Percentiles rank a stretch among this genome's conserved stretches.
phyloP scores from a whole-genome alignment of 2,329 filamentous ascomycete genomes.

The Ilyonectria robusta region DNA sequence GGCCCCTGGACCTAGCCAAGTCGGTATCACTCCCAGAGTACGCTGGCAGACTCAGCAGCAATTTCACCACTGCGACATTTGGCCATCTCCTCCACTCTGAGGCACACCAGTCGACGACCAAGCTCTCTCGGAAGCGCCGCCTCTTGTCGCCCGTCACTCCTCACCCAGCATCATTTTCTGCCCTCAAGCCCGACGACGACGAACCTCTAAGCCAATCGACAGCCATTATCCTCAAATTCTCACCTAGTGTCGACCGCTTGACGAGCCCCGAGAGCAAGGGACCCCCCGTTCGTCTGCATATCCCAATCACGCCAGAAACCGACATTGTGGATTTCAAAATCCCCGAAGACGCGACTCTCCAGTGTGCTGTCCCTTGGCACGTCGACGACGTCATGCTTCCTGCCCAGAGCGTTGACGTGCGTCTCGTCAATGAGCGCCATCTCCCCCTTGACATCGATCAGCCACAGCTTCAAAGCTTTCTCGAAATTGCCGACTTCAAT shows the following conservation, averaged over 20 bases:
- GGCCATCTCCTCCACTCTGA: constrained; percentile 63
- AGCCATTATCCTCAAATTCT: constrained; percentile 63
- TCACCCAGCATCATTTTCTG: constrained; percentile 61
- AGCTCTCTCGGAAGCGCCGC: constrained; percentile 44
- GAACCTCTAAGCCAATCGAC: constrained; percentile 44
- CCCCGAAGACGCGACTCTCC: constrained; percentile 50
- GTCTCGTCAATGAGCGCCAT: constrained; percentile 56
- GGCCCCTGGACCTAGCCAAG: constrained; percentile 19
- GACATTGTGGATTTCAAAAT: constrained; percentile 49
- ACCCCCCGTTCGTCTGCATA: constrained; percentile 48
- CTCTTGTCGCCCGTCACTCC: constrained; percentile 63
- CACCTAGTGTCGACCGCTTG: constrained; percentile 49
- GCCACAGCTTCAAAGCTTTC: constrained; percentile 58
- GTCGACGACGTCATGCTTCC: constrained; percentile 63
- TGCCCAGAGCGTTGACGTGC: constrained; percentile 62
- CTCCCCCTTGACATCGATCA: constrained; percentile 56
- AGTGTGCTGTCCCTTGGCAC: constrained; percentile 49
- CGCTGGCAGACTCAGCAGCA: constrained; percentile 1
- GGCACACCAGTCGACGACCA: neutral
- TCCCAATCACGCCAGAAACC: constrained; percentile 50
- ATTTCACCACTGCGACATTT: constrained; percentile 61
- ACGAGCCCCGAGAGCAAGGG: neutral
- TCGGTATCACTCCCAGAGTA: constrained; percentile 21
- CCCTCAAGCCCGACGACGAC: constrained; percentile 52
- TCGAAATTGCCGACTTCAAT: constrained; percentile 61